These are phyloP conservation scores for Poa pratensis DNA, from an alignment of 176 grass and related monocot genomes.

Conservation along the genomic window DNA sequence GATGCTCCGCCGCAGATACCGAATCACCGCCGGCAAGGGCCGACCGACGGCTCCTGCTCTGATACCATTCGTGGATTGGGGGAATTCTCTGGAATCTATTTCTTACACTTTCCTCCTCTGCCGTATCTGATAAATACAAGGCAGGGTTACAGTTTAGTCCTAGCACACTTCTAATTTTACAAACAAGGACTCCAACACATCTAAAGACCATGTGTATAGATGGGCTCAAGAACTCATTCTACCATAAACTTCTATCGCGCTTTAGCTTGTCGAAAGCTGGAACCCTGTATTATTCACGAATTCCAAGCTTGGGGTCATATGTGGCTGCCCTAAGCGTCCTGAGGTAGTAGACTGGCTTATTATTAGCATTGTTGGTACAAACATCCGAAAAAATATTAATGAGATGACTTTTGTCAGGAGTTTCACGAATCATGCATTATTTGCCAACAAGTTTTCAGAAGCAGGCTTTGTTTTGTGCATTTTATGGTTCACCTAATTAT, in stretches of 20 bases:
- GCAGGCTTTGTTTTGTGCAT: background rate
- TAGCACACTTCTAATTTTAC: no score
- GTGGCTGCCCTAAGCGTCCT: constrained; percentile 19
- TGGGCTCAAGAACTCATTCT: constrained; percentile 50
- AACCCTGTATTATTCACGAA: constrained; percentile 32
- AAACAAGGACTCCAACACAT: background rate
- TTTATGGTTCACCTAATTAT: background rate
- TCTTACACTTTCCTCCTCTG: no score
- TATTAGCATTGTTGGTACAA: constrained; percentile 12
- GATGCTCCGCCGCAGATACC: no score
- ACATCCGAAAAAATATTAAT: constrained; percentile 26
- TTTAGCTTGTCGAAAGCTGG: constrained; percentile 37
- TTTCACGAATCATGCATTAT: background rate
- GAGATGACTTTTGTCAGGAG: constrained; percentile 2
- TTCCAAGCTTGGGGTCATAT: constrained; percentile 29
- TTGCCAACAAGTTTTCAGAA: background rate
- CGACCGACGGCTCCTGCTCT: no score
- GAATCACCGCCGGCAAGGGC: no score
- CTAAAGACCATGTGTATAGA: constrained; percentile 47
- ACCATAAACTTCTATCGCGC: constrained; percentile 25
- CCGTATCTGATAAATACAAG: no score
- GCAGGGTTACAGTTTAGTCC: no score
- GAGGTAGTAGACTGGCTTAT: constrained; percentile 27
- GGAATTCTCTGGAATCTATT: no score
- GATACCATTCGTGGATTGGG: no score